A percentile compares a stretch with the other conserved stretches of the same genome.
phyloP scores from a whole-genome alignment of 2,329 filamentous ascomycete species.

The Aspergillus brasiliensis region DNA sequence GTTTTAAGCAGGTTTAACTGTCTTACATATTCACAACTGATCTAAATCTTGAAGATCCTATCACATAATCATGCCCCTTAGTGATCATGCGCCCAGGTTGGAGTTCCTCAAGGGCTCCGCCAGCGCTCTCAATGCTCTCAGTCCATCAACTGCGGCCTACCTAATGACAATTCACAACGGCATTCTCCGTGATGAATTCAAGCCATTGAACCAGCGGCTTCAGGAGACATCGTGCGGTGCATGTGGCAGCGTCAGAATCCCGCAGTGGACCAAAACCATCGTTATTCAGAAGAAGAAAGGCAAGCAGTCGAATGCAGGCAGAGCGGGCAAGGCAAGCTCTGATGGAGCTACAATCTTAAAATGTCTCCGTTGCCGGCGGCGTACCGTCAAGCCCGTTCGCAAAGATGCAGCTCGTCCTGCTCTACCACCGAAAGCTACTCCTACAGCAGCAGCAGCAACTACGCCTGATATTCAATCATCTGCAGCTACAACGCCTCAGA shows the following conservation, averaged over 20 bases:
- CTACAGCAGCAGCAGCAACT: slow-evolving; percentile 11
- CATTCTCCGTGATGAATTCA: slow-evolving; percentile 38
- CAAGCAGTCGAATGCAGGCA: slow-evolving; percentile 12
- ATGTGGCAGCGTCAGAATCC: slow-evolving; percentile 42
- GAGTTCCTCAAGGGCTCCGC: slow-evolving; percentile 43
- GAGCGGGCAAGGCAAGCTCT: slow-evolving; percentile 13
- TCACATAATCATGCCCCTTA: slow-evolving; percentile 21
- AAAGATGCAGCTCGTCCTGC: slow-evolving; percentile 19
- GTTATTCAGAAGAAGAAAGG: slow-evolving; percentile 26
- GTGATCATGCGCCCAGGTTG: slow-evolving; percentile 30
- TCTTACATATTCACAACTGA: not conserved
- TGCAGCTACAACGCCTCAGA: slow-evolving; percentile 13
- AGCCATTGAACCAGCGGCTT: slow-evolving; percentile 34
- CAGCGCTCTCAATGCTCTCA: slow-evolving; percentile 31
- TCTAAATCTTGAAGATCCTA: not conserved
- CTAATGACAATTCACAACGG: slow-evolving; percentile 41
- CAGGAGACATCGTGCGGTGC: slow-evolving; percentile 40
- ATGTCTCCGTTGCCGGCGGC: slow-evolving; percentile 40
- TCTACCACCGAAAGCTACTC: slow-evolving; percentile 12
- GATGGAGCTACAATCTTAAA: slow-evolving; percentile 37
- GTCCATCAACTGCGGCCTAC: slow-evolving; percentile 46
- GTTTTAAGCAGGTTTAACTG: no score
- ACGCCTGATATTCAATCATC: slow-evolving; percentile 11
- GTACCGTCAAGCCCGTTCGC: slow-evolving; percentile 31
- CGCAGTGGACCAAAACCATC: slow-evolving; percentile 33